Percentiles rank a stretch among this genome's conserved stretches.
Conservation (phyloP, 225 moss, liverwort and hornwort species). For the Physcomitrellopsis africana region DNA sequence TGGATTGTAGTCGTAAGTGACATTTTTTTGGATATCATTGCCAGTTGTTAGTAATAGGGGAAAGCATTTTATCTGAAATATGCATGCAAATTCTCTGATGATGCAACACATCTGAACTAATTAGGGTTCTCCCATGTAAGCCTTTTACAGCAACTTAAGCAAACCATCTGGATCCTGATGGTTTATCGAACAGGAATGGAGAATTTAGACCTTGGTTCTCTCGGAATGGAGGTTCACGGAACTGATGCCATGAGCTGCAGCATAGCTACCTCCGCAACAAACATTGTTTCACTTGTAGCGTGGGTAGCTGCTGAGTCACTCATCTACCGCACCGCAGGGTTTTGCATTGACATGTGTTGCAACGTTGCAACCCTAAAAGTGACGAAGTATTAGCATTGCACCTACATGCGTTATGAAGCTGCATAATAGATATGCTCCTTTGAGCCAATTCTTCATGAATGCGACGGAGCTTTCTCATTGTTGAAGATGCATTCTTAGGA, state of each 20-base stretch:
- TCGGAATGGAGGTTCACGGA: neutral
- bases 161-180: neutral
- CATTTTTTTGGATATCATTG: neutral
- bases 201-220: neutral
- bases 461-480: no score
- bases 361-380: neutral
- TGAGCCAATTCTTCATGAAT: no score
- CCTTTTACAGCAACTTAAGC: neutral
- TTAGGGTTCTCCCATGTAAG: constrained; percentile 3
- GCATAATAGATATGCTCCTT: no score
- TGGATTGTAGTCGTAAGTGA: neutral
- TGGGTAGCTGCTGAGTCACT: neutral
- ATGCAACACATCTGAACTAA: neutral
- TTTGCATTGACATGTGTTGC: neutral
- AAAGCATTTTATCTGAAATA: neutral
- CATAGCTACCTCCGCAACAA: neutral
- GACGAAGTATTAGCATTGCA: neutral
- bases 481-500: no score
- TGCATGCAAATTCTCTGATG: neutral
- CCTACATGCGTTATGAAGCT: neutral
- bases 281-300: neutral
- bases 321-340: neutral
- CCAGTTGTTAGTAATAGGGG: neutral
- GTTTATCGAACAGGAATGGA: neutral
- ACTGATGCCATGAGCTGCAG: neutral